Conservation (phyloP, 768 basidiomycete species). For the Suillus alpinus region DNA sequence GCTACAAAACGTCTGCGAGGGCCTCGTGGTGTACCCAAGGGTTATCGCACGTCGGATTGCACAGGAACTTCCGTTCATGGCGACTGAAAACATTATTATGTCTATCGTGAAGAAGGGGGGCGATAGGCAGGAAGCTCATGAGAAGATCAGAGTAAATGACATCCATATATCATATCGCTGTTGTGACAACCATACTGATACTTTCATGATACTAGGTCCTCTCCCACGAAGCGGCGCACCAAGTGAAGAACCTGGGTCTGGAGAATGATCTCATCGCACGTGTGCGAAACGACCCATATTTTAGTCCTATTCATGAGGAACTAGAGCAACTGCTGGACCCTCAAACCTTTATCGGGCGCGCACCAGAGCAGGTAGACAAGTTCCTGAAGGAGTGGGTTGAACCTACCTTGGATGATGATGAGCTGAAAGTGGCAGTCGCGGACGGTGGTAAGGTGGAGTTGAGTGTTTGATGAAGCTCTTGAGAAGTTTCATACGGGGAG, state of each 20-base stretch:
- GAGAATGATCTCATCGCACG: slow-evolving; percentile 96
- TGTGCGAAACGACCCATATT: slow-evolving; percentile 78
- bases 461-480: slow-evolving; percentile 40
- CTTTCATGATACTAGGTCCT: slow-evolving; percentile 54
- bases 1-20: slow-evolving; percentile 94
- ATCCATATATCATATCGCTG: slow-evolving; percentile 5
- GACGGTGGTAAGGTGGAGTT: slow-evolving; percentile 62
- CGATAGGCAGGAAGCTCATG: slow-evolving; percentile 95
- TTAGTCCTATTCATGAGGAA: slow-evolving; percentile 79
- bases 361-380: slow-evolving; percentile 90
- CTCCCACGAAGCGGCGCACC: slow-evolving; percentile 90
- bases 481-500: neutral
- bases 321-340: slow-evolving; percentile 83
- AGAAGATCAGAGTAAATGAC: slow-evolving; percentile 76
- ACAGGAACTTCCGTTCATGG: slow-evolving; percentile 99
- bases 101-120: slow-evolving; percentile 93
- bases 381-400: slow-evolving; percentile 87
- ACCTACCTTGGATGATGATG: slow-evolving; percentile 68
- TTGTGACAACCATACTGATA: slow-evolving; percentile 14
- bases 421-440: slow-evolving; percentile 51
- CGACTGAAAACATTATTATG: slow-evolving; percentile 99
- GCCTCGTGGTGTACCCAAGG: slow-evolving; percentile 97
- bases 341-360: slow-evolving; percentile 85
- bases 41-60: slow-evolving; percentile 90
- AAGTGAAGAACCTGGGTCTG: slow-evolving; percentile 91